These are phyloP conservation scores for Sporothrix brunneoviolacea DNA, from an alignment of 2,329 filamentous ascomycete genomes.

Conservation along the genomic window DNA sequence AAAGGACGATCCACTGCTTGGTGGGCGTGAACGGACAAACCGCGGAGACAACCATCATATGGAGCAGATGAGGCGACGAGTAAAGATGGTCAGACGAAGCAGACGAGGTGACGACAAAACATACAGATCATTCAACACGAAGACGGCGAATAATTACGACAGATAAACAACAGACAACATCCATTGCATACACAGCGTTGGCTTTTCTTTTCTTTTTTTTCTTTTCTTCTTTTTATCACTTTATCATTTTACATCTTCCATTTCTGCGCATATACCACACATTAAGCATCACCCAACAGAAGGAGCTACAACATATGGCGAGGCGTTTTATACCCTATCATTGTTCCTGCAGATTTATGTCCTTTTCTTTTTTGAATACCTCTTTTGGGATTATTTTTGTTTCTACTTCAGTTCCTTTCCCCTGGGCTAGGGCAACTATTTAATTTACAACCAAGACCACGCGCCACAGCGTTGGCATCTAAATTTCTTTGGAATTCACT, in stretches of 20 bases:
- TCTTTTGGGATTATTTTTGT: neutral
- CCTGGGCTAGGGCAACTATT: too few species aligned
- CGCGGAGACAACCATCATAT: too few species aligned
- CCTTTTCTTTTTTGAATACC: neutral
- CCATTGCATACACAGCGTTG: slow-evolving; percentile 5
- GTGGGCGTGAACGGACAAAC: slow-evolving; percentile 3
- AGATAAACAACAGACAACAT: neutral
- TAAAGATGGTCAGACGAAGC: neutral
- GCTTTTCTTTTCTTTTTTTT: neutral
- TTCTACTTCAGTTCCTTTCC: neutral
- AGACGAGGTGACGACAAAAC: neutral
- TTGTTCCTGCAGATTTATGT: neutral
- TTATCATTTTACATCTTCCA: neutral
- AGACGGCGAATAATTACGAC: neutral
- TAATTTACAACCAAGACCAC: too few species aligned
- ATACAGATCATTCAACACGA: neutral
- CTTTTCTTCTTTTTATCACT: neutral
- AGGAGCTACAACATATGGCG: neutral
- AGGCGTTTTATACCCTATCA: slow-evolving; percentile 11
- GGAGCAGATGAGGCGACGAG: neutral
- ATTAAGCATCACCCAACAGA: neutral
- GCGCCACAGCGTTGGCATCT: too few species aligned
- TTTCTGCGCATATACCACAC: neutral
- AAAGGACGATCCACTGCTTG: neutral
- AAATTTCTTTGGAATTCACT: neutral